Evolutionary conservation across 306 rosid genomes (phyloP), one percentile per base, ranked within the genome.

Genomic region (Vigna hirtella): DNA sequence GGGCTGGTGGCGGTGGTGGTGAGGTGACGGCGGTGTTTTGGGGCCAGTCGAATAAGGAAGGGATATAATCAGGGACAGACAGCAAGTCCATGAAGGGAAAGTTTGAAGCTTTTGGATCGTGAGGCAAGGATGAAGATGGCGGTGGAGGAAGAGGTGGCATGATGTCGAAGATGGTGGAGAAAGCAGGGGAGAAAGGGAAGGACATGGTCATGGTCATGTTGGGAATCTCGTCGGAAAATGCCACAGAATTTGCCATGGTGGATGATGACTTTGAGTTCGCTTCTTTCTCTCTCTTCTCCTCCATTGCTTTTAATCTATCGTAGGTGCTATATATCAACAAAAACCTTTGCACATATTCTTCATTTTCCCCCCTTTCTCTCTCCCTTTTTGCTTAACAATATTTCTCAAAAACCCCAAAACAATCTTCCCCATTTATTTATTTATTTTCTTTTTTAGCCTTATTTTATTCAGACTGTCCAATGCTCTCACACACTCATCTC

Each of bases 201-300:
- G 5, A 9, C 7, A 78, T n/a, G 73, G 9, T 61, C 9, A n/a
- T 38, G 61, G 13, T 51, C 17, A 22, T 51, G 53, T 47, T 68
- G 74, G 81, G 86, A 87, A 84, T 79, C 79, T 87, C 86, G 17
- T 88, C 95, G 67, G 88, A 65, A 82, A 91, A 88, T 74, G 85
- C 50, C 2, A 77, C 50, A 42, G 89, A 85, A 87, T 73, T 81
- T 32, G 80, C 88, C 86, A 87, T 85, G 47, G 52, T 74, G 58
- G 49, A 22, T 34, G 71, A 13, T 7, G 57, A 56, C 48, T 56
- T 78, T 28, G 66, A 28, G 58, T 78, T 79, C 26, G 72, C 80
- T 45, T 50, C 16, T 14, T 36, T 73, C 88, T 77, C 80, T 77
- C 83, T 86, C 85, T 83, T 86, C 77, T 85, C 88, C 88, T 94